Conservation (phyloP, 2,329 filamentous ascomycete species). For the Ramichloridium luteum region DNA sequence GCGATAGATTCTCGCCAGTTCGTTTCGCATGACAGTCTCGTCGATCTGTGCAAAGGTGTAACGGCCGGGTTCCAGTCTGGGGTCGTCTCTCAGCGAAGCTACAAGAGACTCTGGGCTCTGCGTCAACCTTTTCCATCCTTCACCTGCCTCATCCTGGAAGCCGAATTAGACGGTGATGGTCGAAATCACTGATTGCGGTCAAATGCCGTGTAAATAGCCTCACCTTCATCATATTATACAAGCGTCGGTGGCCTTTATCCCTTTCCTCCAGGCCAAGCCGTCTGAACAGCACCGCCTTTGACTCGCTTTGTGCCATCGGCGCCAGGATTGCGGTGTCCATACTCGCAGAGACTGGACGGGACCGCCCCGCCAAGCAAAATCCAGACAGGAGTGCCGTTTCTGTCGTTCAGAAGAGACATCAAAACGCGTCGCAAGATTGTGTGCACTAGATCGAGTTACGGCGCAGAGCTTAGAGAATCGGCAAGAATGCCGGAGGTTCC, state of each 20-base stretch:
- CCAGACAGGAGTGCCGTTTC: too few relatives aligned
- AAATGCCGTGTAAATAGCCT: not conserved
- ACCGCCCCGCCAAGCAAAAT: too few relatives aligned
- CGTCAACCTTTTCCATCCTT: constrained; percentile 28
- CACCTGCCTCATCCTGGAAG: constrained; percentile 28
- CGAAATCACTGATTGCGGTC: not conserved
- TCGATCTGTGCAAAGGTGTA: constrained; percentile 32
- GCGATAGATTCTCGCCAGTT: constrained; percentile 30
- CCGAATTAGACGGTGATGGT: not conserved
- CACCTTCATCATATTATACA: constrained; percentile 33
- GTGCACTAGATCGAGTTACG: too few relatives aligned
- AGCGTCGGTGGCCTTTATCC: constrained; percentile 19
- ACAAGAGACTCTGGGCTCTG: constrained; percentile 16
- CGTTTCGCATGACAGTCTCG: constrained; percentile 32
- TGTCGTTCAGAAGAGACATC: too few relatives aligned
- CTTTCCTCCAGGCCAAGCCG: constrained; percentile 29
- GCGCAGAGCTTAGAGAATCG: too few relatives aligned
- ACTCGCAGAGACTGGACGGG: too few relatives aligned
- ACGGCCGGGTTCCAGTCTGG: not conserved
- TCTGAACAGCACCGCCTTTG: constrained; percentile 30
- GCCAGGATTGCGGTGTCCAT: not conserved
- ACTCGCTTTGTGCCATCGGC: constrained; percentile 29
- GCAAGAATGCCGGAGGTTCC: too few relatives aligned
- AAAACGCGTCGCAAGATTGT: too few relatives aligned
- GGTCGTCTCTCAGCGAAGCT: not conserved